phyloP scores from a whole-genome alignment of 768 basidiomycete genomes.

The Lactifluus echinatus region DNA sequence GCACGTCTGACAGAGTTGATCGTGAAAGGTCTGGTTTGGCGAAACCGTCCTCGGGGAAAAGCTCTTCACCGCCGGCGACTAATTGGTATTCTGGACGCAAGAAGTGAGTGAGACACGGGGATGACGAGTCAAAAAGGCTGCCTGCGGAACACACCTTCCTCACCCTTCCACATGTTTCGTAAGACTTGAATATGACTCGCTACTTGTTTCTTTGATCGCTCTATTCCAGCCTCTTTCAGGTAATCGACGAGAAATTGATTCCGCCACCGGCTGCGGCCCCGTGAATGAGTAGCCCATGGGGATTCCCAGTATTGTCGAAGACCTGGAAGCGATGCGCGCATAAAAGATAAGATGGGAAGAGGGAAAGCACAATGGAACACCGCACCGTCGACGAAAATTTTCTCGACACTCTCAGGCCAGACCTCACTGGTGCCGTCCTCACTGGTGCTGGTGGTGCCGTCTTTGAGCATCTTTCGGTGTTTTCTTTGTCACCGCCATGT shows the following conservation, averaged over 20 bases:
- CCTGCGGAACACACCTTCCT: constrained; percentile 45
- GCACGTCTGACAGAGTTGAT: constrained; percentile 11
- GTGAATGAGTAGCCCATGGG: constrained; percentile 71
- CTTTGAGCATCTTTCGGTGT: constrained; percentile 79
- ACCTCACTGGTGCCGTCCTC: constrained; percentile 70
- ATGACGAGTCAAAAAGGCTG: not conserved
- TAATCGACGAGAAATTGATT: constrained; percentile 84
- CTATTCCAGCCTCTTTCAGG: constrained; percentile 58
- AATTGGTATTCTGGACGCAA: constrained; percentile 54
- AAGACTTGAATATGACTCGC: constrained; percentile 84
- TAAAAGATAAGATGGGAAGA: constrained; percentile 3
- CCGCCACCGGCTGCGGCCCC: constrained; percentile 71
- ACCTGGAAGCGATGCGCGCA: constrained; percentile 32
- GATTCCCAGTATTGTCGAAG: constrained; percentile 74
- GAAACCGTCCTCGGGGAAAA: constrained; percentile 36
- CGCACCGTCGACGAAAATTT: constrained; percentile 66
- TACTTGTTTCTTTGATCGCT: constrained; percentile 78
- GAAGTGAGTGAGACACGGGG: constrained; percentile 10
- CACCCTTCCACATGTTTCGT: constrained; percentile 84
- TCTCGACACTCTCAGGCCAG: constrained; percentile 74
- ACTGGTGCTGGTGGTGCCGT: too few relatives aligned
- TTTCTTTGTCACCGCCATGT: constrained; percentile 46
- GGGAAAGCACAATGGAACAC: not conserved
- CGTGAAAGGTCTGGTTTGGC: constrained; percentile 27
- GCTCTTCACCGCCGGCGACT: constrained; percentile 74